Evolutionary conservation across 352 stramenopile species (phyloP).

Genomic region (Saprolegnia parasitica): DNA sequence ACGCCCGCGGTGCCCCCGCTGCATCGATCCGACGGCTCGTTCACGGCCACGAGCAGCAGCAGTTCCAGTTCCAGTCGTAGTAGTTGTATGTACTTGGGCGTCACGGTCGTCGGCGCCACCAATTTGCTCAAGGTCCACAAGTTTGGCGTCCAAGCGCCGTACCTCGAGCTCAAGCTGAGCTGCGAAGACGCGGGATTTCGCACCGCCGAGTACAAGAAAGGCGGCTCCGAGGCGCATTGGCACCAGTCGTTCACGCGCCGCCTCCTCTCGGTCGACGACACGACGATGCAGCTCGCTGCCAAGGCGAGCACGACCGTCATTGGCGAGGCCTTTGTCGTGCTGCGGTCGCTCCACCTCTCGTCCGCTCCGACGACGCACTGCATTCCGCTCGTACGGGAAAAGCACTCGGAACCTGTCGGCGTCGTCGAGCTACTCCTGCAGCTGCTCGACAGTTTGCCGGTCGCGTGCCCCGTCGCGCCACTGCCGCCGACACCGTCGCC

Average conservation of each 20-base stretch:
- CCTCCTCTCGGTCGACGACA: constrained; percentile 54
- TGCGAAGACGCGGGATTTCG: constrained; percentile 29
- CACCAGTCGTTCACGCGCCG: constrained; percentile 68
- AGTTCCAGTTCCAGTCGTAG: background rate
- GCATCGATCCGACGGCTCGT: background rate
- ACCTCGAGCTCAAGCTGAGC: constrained; percentile 28
- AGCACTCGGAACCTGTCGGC: constrained; percentile 32
- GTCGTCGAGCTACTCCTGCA: constrained; percentile 68
- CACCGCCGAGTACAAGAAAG: constrained; percentile 72
- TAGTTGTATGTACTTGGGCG: background rate
- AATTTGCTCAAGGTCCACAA: constrained; percentile 30
- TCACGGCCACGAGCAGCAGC: background rate
- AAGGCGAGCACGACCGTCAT: constrained; percentile 68
- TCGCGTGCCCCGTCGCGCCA: constrained; percentile 32
- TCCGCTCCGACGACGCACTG: background rate
- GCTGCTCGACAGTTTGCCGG: constrained; percentile 37
- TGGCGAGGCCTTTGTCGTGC: constrained; percentile 45
- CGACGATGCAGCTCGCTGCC: constrained; percentile 44
- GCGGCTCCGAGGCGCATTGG: constrained; percentile 75
- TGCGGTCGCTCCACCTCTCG: constrained; percentile 4
- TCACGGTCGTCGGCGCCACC: constrained; percentile 26
- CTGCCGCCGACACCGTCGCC: constrained; percentile 32
- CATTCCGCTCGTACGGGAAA: background rate
- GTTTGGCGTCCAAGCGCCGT: constrained; percentile 30
- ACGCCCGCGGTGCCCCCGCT: background rate